A percentile compares a stretch with the other conserved stretches of the same genome.
Conservation (phyloP, 73 alveolate species). For the Stentor coeruleus region DNA sequence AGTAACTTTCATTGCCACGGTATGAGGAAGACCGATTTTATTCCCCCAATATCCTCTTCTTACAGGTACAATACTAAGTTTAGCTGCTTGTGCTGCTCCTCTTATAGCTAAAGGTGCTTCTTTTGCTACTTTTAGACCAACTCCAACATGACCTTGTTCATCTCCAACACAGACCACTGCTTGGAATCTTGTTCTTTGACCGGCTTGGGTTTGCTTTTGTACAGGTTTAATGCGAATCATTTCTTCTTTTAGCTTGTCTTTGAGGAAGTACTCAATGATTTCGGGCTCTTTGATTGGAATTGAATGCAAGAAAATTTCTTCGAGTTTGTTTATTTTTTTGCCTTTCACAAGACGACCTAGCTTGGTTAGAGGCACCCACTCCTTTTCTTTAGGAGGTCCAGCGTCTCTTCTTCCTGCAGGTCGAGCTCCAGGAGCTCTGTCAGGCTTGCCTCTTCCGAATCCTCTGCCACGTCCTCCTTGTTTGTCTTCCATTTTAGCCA, state of each 20-base stretch:
- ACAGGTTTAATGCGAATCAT: conserved; percentile 99
- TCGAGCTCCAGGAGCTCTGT: conserved; percentile 83
- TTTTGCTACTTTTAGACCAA: conserved; percentile 98
- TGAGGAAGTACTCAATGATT: conserved; percentile 70
- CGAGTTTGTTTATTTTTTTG: conserved; percentile 93
- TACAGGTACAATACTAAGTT: conserved; percentile 98
- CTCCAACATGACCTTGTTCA: conserved; percentile 98
- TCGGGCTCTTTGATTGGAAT: conserved; percentile 99
- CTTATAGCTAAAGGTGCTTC: conserved; percentile 92
- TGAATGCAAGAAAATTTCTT: conserved; percentile 98
- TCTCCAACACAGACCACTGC: conserved; percentile 99
- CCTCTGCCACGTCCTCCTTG: conserved; percentile 47
- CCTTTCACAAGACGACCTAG: conserved; percentile 98
- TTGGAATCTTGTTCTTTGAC: conserved; percentile 99
- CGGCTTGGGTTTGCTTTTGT: conserved; percentile 99
- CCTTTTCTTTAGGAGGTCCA: conserved; percentile 88
- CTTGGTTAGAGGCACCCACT: conserved; percentile 98
- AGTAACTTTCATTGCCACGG: conserved; percentile 98
- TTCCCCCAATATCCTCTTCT: conserved; percentile 99
- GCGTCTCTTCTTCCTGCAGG: conserved; percentile 88
- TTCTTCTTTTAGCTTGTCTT: conserved; percentile 96
- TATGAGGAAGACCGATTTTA: conserved; percentile 99
- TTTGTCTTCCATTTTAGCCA: conserved; percentile 29
- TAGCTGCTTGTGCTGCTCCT: conserved; percentile 99
- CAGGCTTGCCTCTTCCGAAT: conserved; percentile 65